Evolutionary conservation across 1,284 basidiomycete species (phyloP), one percentile per base, ranked within the genome.

Genomic region (Moesziomyces parantarcticus): DNA sequence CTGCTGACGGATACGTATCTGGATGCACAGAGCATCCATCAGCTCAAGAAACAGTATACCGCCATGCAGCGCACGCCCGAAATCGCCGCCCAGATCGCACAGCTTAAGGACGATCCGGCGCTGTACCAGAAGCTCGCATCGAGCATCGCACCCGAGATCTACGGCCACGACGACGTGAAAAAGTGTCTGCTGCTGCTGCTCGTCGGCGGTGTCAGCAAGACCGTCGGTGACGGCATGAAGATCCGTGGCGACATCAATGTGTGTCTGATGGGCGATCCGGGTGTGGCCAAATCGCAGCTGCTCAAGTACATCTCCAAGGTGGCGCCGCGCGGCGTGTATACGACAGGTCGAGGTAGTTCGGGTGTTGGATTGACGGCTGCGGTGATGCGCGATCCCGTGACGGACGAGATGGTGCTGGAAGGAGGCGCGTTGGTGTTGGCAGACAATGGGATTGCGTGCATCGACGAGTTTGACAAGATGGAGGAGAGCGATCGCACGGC

Each of bases 391-490:
- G 97, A 99, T 83, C 97, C 97, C 1, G 97, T 99, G 11, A 99
- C 97, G 4, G 97, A 99, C 84, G 97, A 99, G 86, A 98, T 99
- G 93, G 96, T 99, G 23, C 87, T 99, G 41, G 97, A 99, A 91
- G 97, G 97, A 13, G 97, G 97, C 49, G 97, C 97, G 9, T 89
- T 99, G 42, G 97, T 99, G 2, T 89, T 99, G 25, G 97, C 97
- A 5, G 97, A 99, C 85, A 99, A 99, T 78, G 97, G 97, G 34
- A 99, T 99, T 81, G 97, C 95, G 86, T 99, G 96, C 85, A 99
- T 99, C 76, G 97, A 99, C 82, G 97, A 99, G 84, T 99, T 99
- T 84, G 97, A 99, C 87, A 99, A 99, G 86, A 99, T 99, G 97
- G 97, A 99, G 76, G 97, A 99, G 85, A 85, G 92, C 2, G 97